A percentile compares a stretch with the other conserved stretches of the same genome.
phyloP scores from a whole-genome alignment of 331 rosid species.

The Spiraea crenata region DNA sequence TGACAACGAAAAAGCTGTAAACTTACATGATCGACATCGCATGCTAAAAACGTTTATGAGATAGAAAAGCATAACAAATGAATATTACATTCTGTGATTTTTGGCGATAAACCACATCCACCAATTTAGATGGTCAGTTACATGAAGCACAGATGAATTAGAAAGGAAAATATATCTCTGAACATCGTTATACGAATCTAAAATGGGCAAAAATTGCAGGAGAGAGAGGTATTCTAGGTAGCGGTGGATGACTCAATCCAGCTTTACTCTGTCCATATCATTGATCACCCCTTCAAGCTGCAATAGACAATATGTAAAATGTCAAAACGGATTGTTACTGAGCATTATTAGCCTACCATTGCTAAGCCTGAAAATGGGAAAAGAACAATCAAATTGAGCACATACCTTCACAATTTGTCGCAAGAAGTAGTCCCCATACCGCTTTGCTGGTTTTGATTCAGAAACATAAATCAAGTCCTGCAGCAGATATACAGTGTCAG shows the following conservation, averaged over 20 bases:
- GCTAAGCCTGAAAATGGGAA: neutral
- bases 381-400: slow-evolving; percentile 13
- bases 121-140: slow-evolving; percentile 17
- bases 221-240: neutral
- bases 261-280: slow-evolving; percentile 76
- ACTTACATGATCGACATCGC: neutral
- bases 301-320: slow-evolving; percentile 2
- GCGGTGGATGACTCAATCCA: slow-evolving; percentile 50
- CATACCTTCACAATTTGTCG: slow-evolving; percentile 86
- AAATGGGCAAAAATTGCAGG: slow-evolving; percentile 14
- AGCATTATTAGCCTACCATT: neutral
- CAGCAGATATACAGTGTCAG: slow-evolving; percentile 20
- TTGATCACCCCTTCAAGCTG: slow-evolving; percentile 92
- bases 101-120: slow-evolving; percentile 21
- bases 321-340: neutral
- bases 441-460: slow-evolving; percentile 70
- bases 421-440: slow-evolving; percentile 83
- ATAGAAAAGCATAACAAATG: neutral
- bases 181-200: slow-evolving; percentile 1
- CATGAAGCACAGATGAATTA: neutral
- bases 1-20: too few relatives aligned
- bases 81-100: slow-evolving; percentile 10
- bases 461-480: slow-evolving; percentile 72
- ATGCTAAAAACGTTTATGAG: neutral
- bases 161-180: slow-evolving; percentile 3